phyloP scores from a whole-genome alignment of 2,329 filamentous ascomycete genomes.

The Colletotrichum somersetense region DNA sequence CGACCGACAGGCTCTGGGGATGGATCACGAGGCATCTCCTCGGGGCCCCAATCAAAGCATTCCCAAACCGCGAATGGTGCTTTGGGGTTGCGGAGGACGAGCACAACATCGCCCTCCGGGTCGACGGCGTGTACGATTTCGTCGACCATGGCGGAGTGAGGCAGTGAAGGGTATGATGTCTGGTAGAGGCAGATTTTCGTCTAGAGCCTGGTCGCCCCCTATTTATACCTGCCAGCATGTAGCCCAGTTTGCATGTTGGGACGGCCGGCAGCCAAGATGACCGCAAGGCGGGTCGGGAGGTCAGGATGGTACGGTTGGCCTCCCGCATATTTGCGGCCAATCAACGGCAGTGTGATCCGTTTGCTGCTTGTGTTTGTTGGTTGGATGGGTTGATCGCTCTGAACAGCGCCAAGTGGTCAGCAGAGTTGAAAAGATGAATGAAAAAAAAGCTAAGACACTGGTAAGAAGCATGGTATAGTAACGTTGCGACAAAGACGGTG shows the following conservation, averaged over 20 bases:
- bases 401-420: background rate
- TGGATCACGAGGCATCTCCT: no score
- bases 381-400: background rate
- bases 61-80: slow-evolving; percentile 13
- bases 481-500: background rate
- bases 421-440: background rate
- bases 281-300: background rate
- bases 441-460: background rate
- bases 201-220: background rate
- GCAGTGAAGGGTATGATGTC: background rate
- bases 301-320: background rate
- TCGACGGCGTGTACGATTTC: background rate
- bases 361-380: background rate
- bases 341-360: background rate
- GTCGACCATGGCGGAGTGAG: background rate
- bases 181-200: background rate
- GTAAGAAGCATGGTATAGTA: background rate
- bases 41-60: background rate
- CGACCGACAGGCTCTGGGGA: no score
- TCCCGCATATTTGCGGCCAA: background rate
- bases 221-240: background rate
- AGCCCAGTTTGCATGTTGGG: background rate
- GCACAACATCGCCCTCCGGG: background rate
- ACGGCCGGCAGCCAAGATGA: background rate
- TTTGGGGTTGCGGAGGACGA: slow-evolving; percentile 3